Evolutionary conservation across 2,329 filamentous ascomycete genomes (phyloP).

Genomic region (Nothomitra cinnamomea): DNA sequence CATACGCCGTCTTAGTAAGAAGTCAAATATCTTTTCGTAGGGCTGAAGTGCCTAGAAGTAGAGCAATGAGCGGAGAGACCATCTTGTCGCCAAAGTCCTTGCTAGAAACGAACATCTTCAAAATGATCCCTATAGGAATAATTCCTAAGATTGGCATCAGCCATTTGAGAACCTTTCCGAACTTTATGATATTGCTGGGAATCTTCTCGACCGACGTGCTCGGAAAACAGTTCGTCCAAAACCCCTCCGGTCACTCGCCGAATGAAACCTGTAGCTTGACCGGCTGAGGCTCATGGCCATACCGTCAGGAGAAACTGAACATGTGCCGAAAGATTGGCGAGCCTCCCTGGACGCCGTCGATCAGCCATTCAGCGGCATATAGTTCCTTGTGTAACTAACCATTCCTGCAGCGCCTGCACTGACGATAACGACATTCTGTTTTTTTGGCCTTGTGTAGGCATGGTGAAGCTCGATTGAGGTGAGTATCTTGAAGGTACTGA

Average conservation of each 20-base stretch:
- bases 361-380: constrained; percentile 41
- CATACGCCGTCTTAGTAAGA: too few species aligned
- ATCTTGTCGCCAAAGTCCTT: constrained; percentile 55
- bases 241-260: constrained; percentile 36
- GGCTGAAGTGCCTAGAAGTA: constrained; percentile 44
- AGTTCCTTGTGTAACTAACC: constrained; percentile 28
- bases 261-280: constrained; percentile 43
- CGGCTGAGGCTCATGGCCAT: constrained; percentile 38
- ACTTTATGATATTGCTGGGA: constrained; percentile 35
- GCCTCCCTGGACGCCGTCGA: constrained; percentile 45
- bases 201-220: constrained; percentile 37
- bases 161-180: constrained; percentile 36
- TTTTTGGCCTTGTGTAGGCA: constrained; percentile 13
- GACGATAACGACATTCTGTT: constrained; percentile 39
- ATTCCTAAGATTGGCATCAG: constrained; percentile 39
- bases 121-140: constrained; percentile 43
- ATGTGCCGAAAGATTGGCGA: constrained; percentile 45
- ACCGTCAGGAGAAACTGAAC: constrained; percentile 40
- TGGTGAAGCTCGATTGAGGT: too few species aligned
- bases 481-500: too few species aligned
- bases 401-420: constrained; percentile 47
- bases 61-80: constrained; percentile 51
- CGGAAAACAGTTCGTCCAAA: constrained; percentile 46
- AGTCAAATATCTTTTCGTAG: too few species aligned
- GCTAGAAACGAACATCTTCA: constrained; percentile 51